These are phyloP conservation scores for Talaromyces trachyspermus DNA, from an alignment of 495 filamentous ascomycete genomes.

Conservation along the genomic window DNA sequence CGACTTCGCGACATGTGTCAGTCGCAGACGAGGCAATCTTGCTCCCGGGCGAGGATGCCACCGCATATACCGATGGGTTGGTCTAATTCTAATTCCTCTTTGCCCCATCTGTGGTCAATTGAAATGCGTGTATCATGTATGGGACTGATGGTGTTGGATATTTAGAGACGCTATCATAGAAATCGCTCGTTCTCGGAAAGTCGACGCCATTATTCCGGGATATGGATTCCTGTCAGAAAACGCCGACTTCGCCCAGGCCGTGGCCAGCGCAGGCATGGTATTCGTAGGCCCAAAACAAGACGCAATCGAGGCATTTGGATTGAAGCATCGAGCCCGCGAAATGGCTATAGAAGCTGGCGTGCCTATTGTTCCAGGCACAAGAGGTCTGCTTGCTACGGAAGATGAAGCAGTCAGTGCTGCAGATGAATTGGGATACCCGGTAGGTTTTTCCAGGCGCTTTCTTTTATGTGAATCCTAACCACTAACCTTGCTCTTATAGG, in stretches of 20 bases:
- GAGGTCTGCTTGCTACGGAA: slow-evolving; percentile 37
- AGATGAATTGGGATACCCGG: slow-evolving; percentile 42
- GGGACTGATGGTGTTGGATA: background rate
- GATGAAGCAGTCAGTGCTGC: slow-evolving; percentile 37
- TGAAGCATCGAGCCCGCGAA: slow-evolving; percentile 50
- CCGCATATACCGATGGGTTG: slow-evolving; percentile 41
- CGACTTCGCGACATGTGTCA: slow-evolving; percentile 46
- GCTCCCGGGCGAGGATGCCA: slow-evolving; percentile 36
- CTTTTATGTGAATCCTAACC: background rate
- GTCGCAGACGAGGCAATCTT: slow-evolving; percentile 44
- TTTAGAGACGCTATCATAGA: slow-evolving; percentile 38
- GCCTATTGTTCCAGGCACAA: slow-evolving; percentile 46
- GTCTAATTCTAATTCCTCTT: slow-evolving; percentile 11
- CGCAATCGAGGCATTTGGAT: slow-evolving; percentile 46
- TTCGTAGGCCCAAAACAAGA: slow-evolving; percentile 49
- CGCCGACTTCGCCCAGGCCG: too few relatives aligned
- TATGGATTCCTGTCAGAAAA: too few relatives aligned
- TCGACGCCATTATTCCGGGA: slow-evolving; percentile 47
- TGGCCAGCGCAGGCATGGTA: slow-evolving; percentile 39
- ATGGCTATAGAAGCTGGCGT: slow-evolving; percentile 44
- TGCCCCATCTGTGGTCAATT: too few relatives aligned
- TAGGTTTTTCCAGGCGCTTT: slow-evolving; percentile 8
- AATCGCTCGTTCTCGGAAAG: slow-evolving; percentile 35
- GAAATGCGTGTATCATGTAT: too few relatives aligned
- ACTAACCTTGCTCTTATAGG: slow-evolving; percentile 10